A percentile compares a stretch with the other conserved stretches of the same genome.
Evolutionary conservation across 1,139 yeast species (phyloP).

Genomic region (Sugiyamaella pinicola): DNA sequence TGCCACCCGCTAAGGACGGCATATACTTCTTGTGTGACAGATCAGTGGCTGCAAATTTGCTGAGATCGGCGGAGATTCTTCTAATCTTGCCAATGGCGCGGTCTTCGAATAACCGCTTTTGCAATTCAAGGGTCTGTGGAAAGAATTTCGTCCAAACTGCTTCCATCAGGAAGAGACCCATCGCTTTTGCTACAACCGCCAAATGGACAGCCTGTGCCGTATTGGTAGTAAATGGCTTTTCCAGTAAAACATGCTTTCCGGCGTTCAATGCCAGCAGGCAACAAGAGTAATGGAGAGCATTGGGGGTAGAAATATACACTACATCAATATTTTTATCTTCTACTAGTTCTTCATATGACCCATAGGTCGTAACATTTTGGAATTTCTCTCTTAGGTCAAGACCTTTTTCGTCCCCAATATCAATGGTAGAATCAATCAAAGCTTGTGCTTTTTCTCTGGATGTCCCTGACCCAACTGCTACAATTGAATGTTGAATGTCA

Average conservation of each 20-base stretch:
- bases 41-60: constrained; percentile 41
- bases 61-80: constrained; percentile 47
- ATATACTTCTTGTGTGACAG: constrained; percentile 31
- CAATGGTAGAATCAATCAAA: constrained; percentile 10
- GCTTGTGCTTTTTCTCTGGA: constrained; percentile 28
- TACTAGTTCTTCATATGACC: constrained; percentile 45
- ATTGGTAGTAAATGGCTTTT: constrained; percentile 60
- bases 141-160: constrained; percentile 66
- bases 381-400: constrained; percentile 8
- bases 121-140: constrained; percentile 50
- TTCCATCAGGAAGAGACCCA: constrained; percentile 56
- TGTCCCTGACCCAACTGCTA: constrained; percentile 39
- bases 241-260: constrained; percentile 59
- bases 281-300: constrained; percentile 54
- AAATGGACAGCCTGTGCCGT: constrained; percentile 50
- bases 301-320: constrained; percentile 61
- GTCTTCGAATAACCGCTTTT: constrained; percentile 46
- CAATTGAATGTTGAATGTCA: constrained; percentile 36
- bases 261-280: constrained; percentile 51
- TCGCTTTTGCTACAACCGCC: constrained; percentile 49
- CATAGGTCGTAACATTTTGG: constrained; percentile 32
- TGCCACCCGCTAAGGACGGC: constrained; percentile 59
- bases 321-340: constrained; percentile 50
- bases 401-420: constrained; percentile 8
- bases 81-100: constrained; percentile 52